These are phyloP conservation scores for Ilex aquifolium DNA, from an alignment of 257 asterid genomes.

Conservation along the genomic window DNA sequence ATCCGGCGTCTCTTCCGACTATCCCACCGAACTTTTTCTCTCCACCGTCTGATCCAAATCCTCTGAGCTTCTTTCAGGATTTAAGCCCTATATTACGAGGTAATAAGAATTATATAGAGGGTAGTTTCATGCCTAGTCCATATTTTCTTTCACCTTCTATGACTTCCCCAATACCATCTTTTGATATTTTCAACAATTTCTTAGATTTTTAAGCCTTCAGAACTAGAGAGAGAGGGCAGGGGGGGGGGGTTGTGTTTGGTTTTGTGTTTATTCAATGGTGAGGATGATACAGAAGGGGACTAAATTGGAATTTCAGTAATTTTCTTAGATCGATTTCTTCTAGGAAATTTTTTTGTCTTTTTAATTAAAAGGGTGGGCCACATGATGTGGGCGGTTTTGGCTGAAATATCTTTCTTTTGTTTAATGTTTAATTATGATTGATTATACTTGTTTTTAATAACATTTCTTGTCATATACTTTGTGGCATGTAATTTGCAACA, in stretches of 20 bases:
- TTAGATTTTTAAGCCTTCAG: conserved; percentile 38
- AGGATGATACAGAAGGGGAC: neutral
- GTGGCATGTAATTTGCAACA: conserved; percentile 15
- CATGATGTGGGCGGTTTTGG: conserved; percentile 20
- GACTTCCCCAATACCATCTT: conserved; percentile 59
- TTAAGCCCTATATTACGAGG: conserved; percentile 70
- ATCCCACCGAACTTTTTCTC: conserved; percentile 69
- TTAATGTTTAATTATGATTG: conserved; percentile 14
- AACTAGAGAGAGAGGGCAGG: too few species aligned
- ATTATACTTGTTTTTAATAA: conserved; percentile 1
- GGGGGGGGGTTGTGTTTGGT: too few species aligned
- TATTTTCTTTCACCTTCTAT: conserved; percentile 52
- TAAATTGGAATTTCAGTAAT: neutral
- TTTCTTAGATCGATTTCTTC: conserved; percentile 13
- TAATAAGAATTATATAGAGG: conserved; percentile 36
- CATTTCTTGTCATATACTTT: conserved; percentile 16
- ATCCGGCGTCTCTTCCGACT: conserved; percentile 72
- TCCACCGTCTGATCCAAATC: conserved; percentile 51
- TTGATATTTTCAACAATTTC: conserved; percentile 59
- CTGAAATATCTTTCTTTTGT: conserved; percentile 8
- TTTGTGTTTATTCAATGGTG: too few species aligned
- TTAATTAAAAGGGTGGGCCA: conserved; percentile 6
- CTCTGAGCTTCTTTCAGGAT: conserved; percentile 44
- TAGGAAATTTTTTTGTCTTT: conserved; percentile 19
- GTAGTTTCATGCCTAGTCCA: conserved; percentile 50